Evolutionary conservation across 2,329 filamentous ascomycete genomes (phyloP).

Genomic region (Hyphodiscus sp.): DNA sequence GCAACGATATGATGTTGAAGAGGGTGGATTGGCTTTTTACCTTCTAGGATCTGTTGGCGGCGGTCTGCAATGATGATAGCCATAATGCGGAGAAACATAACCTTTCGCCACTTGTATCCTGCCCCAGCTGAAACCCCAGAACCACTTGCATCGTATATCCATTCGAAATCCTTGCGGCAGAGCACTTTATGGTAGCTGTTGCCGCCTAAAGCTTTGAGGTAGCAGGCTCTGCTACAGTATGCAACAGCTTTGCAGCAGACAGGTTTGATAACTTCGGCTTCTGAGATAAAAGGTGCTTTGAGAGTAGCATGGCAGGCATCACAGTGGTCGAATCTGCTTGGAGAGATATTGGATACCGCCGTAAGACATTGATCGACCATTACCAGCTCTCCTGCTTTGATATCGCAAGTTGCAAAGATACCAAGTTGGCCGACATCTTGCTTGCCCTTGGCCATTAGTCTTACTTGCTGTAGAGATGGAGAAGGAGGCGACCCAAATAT

Average conservation of each 20-base stretch:
- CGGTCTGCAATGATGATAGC: slow-evolving; percentile 18
- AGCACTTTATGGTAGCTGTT: slow-evolving; percentile 18
- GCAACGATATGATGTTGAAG: slow-evolving; percentile 20
- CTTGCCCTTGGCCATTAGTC: not conserved
- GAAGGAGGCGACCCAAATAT: slow-evolving; percentile 9
- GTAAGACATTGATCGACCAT: slow-evolving; percentile 19
- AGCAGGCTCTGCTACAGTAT: slow-evolving; percentile 22
- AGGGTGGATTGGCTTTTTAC: slow-evolving; percentile 8
- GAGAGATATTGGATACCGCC: slow-evolving; percentile 10
- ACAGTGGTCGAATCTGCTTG: slow-evolving; percentile 15
- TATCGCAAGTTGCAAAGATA: slow-evolving; percentile 22
- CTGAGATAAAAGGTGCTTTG: slow-evolving; percentile 6
- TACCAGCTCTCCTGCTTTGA: slow-evolving; percentile 18
- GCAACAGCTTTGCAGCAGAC: slow-evolving; percentile 18
- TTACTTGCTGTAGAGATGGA: not conserved
- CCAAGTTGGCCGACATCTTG: slow-evolving; percentile 24
- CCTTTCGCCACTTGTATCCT: slow-evolving; percentile 11
- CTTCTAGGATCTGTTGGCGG: not conserved
- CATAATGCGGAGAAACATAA: slow-evolving; percentile 19
- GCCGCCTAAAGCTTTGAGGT: slow-evolving; percentile 11
- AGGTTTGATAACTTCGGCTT: slow-evolving; percentile 1
- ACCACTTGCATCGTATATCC: slow-evolving; percentile 13
- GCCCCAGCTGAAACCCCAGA: not conserved
- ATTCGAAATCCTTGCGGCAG: slow-evolving; percentile 21
- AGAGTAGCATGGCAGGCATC: slow-evolving; percentile 24